A percentile compares a stretch with the other conserved stretches of the same genome.
Conservation (phyloP, 805 yeast species). For the Maudiozyma bulderi region DNA sequence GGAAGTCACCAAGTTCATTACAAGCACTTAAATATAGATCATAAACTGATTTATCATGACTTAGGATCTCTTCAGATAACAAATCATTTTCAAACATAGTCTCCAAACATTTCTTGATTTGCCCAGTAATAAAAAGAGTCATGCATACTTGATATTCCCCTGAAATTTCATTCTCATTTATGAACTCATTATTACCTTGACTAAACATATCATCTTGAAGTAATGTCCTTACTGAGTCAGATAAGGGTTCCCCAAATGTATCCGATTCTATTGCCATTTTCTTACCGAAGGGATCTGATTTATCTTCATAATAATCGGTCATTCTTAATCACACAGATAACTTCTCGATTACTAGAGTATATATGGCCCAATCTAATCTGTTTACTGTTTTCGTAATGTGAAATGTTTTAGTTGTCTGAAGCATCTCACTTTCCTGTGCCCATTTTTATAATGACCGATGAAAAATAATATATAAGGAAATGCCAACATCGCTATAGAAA, state of each 20-base stretch:
- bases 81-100: conserved; percentile 12
- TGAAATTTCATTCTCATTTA: not conserved
- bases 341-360: too few species aligned
- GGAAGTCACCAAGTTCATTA: conserved; percentile 6
- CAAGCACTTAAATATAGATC: conserved; percentile 15
- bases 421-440: too few species aligned
- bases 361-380: too few species aligned
- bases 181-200: not conserved
- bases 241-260: not conserved
- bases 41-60: conserved; percentile 3
- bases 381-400: too few species aligned
- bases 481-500: too few species aligned
- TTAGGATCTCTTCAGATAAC: conserved; percentile 5
- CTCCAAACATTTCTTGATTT: conserved; percentile 14
- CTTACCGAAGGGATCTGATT: too few species aligned
- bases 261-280: too few species aligned
- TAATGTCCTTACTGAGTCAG: conserved; percentile 12
- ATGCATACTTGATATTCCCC: conserved; percentile 12
- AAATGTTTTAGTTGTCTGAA: too few species aligned
- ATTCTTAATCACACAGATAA: too few species aligned
- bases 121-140: conserved; percentile 15
- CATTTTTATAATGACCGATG: too few species aligned
- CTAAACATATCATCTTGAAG: conserved; percentile 15
- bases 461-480: too few species aligned
- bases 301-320: too few species aligned